Evolutionary conservation across 257 asterid genomes (phyloP), one percentile per base, ranked within the genome.

Genomic region (Linaria vulgaris): DNA sequence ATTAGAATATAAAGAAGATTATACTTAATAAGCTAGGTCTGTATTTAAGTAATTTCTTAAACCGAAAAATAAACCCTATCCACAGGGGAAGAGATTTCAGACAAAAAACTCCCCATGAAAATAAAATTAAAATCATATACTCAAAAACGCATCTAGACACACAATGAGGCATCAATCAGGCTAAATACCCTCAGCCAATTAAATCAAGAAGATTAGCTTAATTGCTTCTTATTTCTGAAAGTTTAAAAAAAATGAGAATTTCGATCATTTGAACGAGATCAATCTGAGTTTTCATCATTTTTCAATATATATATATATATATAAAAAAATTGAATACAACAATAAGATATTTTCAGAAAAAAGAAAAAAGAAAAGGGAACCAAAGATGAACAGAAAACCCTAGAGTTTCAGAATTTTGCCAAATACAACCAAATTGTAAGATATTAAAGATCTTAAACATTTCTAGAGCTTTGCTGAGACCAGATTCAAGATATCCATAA

Each of bases 371-470:
- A 41, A 20, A 27, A 2, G 20, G 13, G n/a, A 54, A 56, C 43
- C 27, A 20, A n/a, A n/a, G 20, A n/a, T 21, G 62, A 56, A 48
- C 27, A 75, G 12, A 21, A 56, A 79, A 67, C 79, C 84, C 75
- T 70, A 69, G 22, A 64, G 61, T 23, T 37, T 6, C 20, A 21
- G 20, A 59, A 53, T 48, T 65, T 47, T 57, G 27, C 12, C 27
- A 41, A 12, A 59, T 48, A 61, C 38, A 34, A n/a, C n/a, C n/a
- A n/a, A n/a, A 12, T 48, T 4, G 52, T 25, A 49, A 23, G 4
- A 3, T n/a, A 45, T 3, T 44, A 60, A 60, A 43, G 20, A 12
- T 48, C 58, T 1, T 44, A 3, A 27, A 27, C 34, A 27, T 27
- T 41, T 30, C 37, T 17, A 34, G 34, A 67, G 48, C 25, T 46